Evolutionary conservation across 2,329 filamentous ascomycete species (phyloP).

Genomic region (Colletotrichum siamense): DNA sequence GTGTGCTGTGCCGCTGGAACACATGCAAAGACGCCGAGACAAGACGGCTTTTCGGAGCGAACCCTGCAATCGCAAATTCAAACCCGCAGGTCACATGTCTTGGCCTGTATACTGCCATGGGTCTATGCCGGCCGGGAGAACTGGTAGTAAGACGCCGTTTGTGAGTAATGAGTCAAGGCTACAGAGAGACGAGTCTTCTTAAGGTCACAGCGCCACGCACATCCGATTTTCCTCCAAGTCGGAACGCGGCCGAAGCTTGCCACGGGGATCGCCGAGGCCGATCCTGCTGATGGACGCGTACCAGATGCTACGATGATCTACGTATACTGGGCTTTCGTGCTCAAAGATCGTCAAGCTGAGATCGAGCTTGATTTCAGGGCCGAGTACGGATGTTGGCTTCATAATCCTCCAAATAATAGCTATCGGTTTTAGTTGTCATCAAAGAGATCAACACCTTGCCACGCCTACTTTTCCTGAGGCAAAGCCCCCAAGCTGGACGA

Average conservation of each 20-base stretch:
- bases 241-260: not conserved
- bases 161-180: not conserved
- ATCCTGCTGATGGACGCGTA: not conserved
- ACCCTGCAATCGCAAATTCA: not conserved
- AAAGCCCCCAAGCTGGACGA: not conserved
- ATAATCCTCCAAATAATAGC: not conserved
- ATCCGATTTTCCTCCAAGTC: not conserved
- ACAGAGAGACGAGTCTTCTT: not conserved
- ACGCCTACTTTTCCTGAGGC: too few relatives aligned
- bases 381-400: not conserved
- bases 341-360: not conserved
- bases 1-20: not conserved
- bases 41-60: conserved; percentile 5
- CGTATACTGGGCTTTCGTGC: not conserved
- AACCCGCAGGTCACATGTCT: not conserved
- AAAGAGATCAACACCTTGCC: too few relatives aligned
- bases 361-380: not conserved
- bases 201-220: not conserved
- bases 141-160: not conserved
- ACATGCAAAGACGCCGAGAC: not conserved
- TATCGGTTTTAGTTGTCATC: not conserved
- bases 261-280: not conserved
- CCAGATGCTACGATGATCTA: not conserved
- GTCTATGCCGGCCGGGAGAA: not conserved
- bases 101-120: not conserved